Base-by-base conservation (phyloP, 257 asterid genomes). In the Paulownia fortunei region DNA sequence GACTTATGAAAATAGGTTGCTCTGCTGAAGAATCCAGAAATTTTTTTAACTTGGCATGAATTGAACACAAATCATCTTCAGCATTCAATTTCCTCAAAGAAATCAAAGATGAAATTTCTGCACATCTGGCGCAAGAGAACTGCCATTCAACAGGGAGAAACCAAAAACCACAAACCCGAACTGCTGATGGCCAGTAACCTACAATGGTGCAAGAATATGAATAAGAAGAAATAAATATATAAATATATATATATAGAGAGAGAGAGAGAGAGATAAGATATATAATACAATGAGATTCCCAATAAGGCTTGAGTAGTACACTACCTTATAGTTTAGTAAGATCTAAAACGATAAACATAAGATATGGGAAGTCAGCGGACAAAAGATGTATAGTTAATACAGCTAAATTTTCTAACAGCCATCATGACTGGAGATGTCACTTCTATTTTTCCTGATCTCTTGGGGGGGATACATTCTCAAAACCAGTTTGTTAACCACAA, bases 181-280 rank as follows among this genome's bases (percentile, higher is more conserved):
- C 93, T 73, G 86, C 84, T 68, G 97, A 83, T 70, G 99, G 97
- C 99, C 99, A 95, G 84, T 95, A 95, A 82, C 89, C 99, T 95
- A 78, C 55, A 70, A 77, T 47, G 64, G 37, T 54, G 13, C 59
- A 78, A 37, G 81, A 54, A 72, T 24, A 27, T 39, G 46, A 76
- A 75, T 30, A 74, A 42, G 32, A 46, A 24, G 49, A 21, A 64
- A 16, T 39, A 76, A 32, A 42, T 46, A 34, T 16, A 32, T 47
- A 74, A 24, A 26, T 8, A 27, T 10, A 62, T 0, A 80, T 9
- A 60, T 21, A 46, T 68, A 24, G 56, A 51, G 24, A 4, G 69
- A 69, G 62, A 18, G 30, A 10, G 11, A 16, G 26, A 21, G 8
- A 41, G 23, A 49, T 12, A 64, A 52, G 37, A 54, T 6, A n/a